These are phyloP conservation scores for Agrocybe pediades DNA, from an alignment of 768 basidiomycete genomes.

Conservation along the genomic window DNA sequence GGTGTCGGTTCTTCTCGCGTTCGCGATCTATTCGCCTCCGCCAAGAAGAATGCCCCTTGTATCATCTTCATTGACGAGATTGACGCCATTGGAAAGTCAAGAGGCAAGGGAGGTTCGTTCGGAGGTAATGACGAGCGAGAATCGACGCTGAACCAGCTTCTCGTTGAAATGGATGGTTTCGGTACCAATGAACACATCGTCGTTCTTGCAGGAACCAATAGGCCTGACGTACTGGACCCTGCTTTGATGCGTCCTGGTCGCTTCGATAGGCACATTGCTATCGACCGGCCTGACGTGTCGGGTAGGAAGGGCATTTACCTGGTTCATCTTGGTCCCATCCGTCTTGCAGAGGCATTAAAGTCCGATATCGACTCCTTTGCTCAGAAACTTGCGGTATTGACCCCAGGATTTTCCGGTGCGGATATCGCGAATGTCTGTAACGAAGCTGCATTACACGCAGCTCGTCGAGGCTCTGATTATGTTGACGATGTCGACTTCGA, in stretches of 20 bases:
- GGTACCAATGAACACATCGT: conserved; percentile 97
- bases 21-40: conserved; percentile 95
- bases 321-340: conserved; percentile 88
- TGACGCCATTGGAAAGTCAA: conserved; percentile 96
- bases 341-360: conserved; percentile 57
- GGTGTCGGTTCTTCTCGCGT: conserved; percentile 98
- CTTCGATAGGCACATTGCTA: conserved; percentile 95
- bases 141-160: conserved; percentile 93
- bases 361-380: conserved; percentile 61
- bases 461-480: conserved; percentile 76
- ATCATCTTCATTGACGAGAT: conserved; percentile 99
- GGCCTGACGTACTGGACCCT: conserved; percentile 93
- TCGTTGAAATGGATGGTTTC: conserved; percentile 99
- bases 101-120: conserved; percentile 75
- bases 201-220: conserved; percentile 94
- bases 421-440: conserved; percentile 99
- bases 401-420: conserved; percentile 97
- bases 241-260: conserved; percentile 97
- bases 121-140: conserved; percentile 97
- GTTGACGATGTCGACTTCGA: conserved; percentile 91
- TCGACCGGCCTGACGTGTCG: conserved; percentile 92
- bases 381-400: conserved; percentile 93
- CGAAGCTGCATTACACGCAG: conserved; percentile 94
- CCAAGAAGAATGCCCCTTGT: conserved; percentile 96
- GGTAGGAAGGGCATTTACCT: conserved; percentile 93